Base-by-base conservation (phyloP, 164 flowering plant genomes). In the Kingdonia uniflora region DNA sequence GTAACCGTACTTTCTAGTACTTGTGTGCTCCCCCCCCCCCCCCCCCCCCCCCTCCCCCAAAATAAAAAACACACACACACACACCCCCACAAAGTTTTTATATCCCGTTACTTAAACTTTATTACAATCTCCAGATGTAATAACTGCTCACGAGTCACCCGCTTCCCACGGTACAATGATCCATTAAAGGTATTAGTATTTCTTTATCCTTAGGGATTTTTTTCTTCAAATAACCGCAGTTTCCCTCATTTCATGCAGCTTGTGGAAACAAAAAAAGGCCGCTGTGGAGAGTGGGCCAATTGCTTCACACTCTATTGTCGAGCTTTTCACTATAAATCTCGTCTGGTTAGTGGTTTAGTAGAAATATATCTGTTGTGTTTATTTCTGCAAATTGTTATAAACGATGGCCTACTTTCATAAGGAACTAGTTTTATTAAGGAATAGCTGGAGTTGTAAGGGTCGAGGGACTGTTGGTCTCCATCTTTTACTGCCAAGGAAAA, bases 251-350 rank as follows among this genome's bases (percentile, higher is more conserved):
- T 11, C 17, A 6, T 68, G 61, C 79, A 92, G 99, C 95, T 92
- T 53, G 49, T 88, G 42, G 96, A 92, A 70, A 92, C 99, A 59
- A 78, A 83, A 64, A 78, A 64, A 59, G 99, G 99, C 2, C 91
- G 95, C 14, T 92, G 99, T 68, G 99, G 99, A 59, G 99, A 92
- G 69, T 92, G 96, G 96, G 99, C 95, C 46, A 92, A 92, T 74
- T 92, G 96, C 79, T 92, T 88, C 71, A 88, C 96, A 4, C 79
- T 88, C 47, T 92, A 88, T 62, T 92, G 99, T 58, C 86, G 96
- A 57, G 80, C 91, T 57, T 86, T 88, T 77, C 95, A 94, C 58
- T 88, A 79, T 69, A 87, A 84, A 37, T 65, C 96, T 61, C 95
- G 96, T 57, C 64, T 84, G 86, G 99, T 88, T 55, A 71, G 94